Percentiles rank a stretch among this genome's conserved stretches.
phyloP scores from a whole-genome alignment of 2,329 filamentous ascomycete genomes.

The Diplodia sapinea region DNA sequence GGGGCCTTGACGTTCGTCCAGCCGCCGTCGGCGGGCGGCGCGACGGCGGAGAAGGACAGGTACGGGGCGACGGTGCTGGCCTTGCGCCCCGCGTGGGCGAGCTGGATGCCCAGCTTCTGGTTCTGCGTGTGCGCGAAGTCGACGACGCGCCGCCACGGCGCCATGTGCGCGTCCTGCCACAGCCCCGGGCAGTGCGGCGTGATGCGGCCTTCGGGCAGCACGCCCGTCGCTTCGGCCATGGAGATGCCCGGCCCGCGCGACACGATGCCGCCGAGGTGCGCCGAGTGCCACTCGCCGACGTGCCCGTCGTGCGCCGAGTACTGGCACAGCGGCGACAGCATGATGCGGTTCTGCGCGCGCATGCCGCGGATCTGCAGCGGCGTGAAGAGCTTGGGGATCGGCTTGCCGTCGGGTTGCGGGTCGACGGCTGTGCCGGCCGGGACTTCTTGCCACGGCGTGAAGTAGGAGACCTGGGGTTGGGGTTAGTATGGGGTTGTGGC shows the following conservation, averaged over 20 bases:
- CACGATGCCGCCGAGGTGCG: conserved; percentile 80
- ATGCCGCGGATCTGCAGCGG: conserved; percentile 63
- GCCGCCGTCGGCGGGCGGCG: conserved; percentile 56
- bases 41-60: conserved; percentile 62
- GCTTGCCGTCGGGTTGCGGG: conserved; percentile 52
- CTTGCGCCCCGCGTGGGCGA: conserved; percentile 77
- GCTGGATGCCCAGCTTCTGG: conserved; percentile 78
- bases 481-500: not conserved
- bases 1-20: conserved; percentile 46
- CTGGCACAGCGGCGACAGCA: conserved; percentile 69
- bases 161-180: conserved; percentile 85
- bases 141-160: conserved; percentile 69
- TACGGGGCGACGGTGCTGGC: conserved; percentile 67
- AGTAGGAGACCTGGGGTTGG: conserved; percentile 50
- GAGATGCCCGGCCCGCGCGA: conserved; percentile 75
- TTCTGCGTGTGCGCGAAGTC: conserved; percentile 82
- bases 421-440: conserved; percentile 55
- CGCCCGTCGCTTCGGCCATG: conserved; percentile 78
- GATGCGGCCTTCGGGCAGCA: conserved; percentile 79
- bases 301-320: conserved; percentile 73
- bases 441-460: conserved; percentile 55
- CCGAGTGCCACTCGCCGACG: conserved; percentile 78
- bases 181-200: conserved; percentile 79
- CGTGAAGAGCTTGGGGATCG: conserved; percentile 65
- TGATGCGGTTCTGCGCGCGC: conserved; percentile 70